Evolutionary conservation across 1,139 yeast genomes (phyloP).

Genomic region (Lodderomyces parapsilosis): DNA sequence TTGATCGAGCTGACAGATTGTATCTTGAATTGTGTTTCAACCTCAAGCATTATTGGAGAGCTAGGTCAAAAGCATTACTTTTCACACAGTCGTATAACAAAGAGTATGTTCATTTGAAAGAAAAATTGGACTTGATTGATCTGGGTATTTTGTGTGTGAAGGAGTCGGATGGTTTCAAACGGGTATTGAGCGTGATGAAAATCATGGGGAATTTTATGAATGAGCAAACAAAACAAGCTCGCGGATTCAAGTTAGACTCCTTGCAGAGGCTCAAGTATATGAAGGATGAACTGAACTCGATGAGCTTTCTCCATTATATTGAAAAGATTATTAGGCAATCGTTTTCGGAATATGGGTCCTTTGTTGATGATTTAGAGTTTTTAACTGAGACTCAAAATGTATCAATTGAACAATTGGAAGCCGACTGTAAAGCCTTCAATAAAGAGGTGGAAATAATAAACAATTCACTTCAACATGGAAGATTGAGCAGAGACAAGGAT

Average conservation of each 20-base stretch:
- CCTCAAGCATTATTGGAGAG: conserved; percentile 79
- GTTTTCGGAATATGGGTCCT: conserved; percentile 75
- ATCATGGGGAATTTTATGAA: conserved; percentile 95
- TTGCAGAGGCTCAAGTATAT: conserved; percentile 80
- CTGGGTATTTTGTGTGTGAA: conserved; percentile 62
- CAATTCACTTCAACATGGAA: conserved; percentile 65
- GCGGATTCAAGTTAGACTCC: conserved; percentile 82
- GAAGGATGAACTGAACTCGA: conserved; percentile 76
- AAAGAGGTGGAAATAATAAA: conserved; percentile 53
- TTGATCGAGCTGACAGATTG: conserved; percentile 80
- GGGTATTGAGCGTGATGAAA: conserved; percentile 71
- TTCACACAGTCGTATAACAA: conserved; percentile 66
- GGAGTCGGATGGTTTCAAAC: conserved; percentile 62
- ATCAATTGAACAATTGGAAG: conserved; percentile 72
- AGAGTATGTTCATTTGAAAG: conserved; percentile 68
- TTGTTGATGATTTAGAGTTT: conserved; percentile 72
- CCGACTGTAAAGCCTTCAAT: conserved; percentile 67
- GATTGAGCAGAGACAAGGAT: conserved; percentile 61
- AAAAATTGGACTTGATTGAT: conserved; percentile 65
- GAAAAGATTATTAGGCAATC: conserved; percentile 75
- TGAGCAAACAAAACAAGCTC: conserved; percentile 73
- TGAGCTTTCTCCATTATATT: conserved; percentile 83
- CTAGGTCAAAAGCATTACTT: conserved; percentile 76
- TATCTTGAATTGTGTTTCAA: conserved; percentile 78
- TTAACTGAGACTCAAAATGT: conserved; percentile 64